Evolutionary conservation across 2,329 filamentous ascomycete genomes (phyloP).

Genomic region (Emmonsiellopsis sp.): DNA sequence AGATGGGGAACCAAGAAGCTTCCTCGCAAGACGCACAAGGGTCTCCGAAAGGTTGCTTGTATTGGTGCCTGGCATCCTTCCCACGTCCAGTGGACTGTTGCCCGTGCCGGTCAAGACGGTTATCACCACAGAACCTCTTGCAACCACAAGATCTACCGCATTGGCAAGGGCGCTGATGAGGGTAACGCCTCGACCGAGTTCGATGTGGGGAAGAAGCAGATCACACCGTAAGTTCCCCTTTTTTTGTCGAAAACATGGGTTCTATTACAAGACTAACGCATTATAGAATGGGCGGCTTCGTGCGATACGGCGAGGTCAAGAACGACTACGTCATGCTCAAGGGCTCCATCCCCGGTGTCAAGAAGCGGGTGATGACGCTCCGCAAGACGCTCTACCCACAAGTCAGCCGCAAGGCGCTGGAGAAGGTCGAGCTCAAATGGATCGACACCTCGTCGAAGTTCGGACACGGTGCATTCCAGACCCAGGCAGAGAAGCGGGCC

Average conservation of each 20-base stretch:
- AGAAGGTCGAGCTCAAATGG: constrained; percentile 99
- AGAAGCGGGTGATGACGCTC: constrained; percentile 99
- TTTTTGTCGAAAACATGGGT: background rate
- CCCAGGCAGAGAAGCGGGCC: constrained; percentile 91
- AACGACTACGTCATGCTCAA: constrained; percentile 98
- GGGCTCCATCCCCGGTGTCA: constrained; percentile 93
- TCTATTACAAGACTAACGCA: background rate
- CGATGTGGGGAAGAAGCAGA: constrained; percentile 98
- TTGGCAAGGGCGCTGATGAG: constrained; percentile 85
- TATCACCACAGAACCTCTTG: constrained; percentile 99
- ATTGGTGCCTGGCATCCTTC: constrained; percentile 99
- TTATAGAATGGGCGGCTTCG: constrained; percentile 90
- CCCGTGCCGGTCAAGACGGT: constrained; percentile 98
- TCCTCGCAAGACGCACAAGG: constrained; percentile 99
- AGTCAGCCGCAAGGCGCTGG: constrained; percentile 87
- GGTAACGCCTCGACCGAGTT: constrained; percentile 90
- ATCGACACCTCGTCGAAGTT: constrained; percentile 99
- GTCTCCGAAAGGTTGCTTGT: constrained; percentile 99
- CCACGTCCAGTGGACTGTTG: constrained; percentile 99
- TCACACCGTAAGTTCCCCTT: constrained; percentile 78
- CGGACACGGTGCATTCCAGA: constrained; percentile 99
- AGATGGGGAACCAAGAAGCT: constrained; percentile 99
- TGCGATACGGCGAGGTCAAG: constrained; percentile 98
- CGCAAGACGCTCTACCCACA: constrained; percentile 98
- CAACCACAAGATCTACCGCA: constrained; percentile 99